These are phyloP conservation scores for Penicillium vulpinum DNA, from an alignment of 2,329 filamentous ascomycete species.

Conservation along the genomic window DNA sequence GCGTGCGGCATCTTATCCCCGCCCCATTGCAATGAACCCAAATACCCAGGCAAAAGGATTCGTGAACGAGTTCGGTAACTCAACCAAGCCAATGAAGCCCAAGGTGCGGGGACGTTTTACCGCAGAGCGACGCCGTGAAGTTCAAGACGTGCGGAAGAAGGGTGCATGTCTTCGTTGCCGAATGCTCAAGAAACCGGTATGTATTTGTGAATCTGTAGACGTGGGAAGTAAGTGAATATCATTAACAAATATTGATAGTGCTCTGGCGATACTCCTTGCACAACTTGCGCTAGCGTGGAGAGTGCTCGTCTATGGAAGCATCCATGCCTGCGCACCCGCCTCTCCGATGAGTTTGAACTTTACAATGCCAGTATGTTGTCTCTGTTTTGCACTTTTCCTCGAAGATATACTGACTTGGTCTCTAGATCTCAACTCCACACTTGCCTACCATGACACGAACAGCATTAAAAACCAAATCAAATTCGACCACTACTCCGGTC, in stretches of 20 bases:
- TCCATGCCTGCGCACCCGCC: constrained; percentile 58
- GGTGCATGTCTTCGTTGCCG: constrained; percentile 64
- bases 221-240: background rate
- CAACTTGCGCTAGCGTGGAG: constrained; percentile 60
- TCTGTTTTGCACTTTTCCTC: background rate
- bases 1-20: constrained; percentile 41
- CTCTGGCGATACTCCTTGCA: constrained; percentile 61
- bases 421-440: constrained; percentile 51
- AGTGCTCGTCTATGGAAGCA: constrained; percentile 62
- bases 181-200: constrained; percentile 62
- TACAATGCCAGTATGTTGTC: constrained; percentile 52
- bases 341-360: constrained; percentile 59
- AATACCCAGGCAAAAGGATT: constrained; percentile 42
- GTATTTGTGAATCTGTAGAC: constrained; percentile 1
- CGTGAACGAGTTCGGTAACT: constrained; percentile 43
- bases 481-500: constrained; percentile 51
- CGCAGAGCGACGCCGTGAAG: constrained; percentile 58
- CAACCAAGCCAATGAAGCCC: constrained; percentile 44
- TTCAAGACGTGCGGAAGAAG: constrained; percentile 59
- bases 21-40: constrained; percentile 47
- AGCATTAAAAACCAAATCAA: constrained; percentile 51
- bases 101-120: constrained; percentile 59
- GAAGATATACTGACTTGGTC: constrained; percentile 20
- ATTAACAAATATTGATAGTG: constrained; percentile 41
- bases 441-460: constrained; percentile 54